Conservation (phyloP, 306 rosid genomes). For the Ormosia emarginata region DNA sequence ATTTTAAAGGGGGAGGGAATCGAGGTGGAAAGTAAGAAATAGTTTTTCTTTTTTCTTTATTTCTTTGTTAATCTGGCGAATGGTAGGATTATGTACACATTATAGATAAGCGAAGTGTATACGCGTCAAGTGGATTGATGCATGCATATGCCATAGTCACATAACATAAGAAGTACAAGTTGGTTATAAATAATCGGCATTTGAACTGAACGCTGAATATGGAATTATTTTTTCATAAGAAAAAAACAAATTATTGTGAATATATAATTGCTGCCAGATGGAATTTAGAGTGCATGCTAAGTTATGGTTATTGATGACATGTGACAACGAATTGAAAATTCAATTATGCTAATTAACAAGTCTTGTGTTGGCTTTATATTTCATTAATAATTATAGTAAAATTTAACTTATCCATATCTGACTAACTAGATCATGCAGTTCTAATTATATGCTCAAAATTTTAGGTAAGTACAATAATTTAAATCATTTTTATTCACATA, state of each 20-base stretch:
- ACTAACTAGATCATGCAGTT: neutral
- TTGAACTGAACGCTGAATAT: neutral
- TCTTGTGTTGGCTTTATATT: neutral
- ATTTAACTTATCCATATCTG: neutral
- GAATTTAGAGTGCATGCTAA: neutral
- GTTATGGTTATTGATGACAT: neutral
- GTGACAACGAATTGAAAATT: neutral
- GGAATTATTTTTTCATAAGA: neutral
- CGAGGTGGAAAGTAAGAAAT: neutral
- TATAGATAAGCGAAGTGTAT: neutral
- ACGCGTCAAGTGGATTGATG: slow-evolving; percentile 17
- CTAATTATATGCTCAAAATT: neutral
- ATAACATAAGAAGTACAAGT: slow-evolving; percentile 1
- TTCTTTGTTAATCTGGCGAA: neutral
- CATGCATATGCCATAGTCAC: neutral
- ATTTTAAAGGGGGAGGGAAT: neutral
- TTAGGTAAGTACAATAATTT: too few species aligned
- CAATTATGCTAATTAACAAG: neutral
- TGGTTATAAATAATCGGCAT: neutral
- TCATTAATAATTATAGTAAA: neutral
- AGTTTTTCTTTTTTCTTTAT: neutral
- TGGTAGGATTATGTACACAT: slow-evolving; percentile 14
- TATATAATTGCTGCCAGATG: neutral
- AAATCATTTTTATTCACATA: neutral
- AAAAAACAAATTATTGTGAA: neutral